phyloP scores from a whole-genome alignment of 192 early-diverging fungal genomes.

The Umbelopsis sp. region DNA sequence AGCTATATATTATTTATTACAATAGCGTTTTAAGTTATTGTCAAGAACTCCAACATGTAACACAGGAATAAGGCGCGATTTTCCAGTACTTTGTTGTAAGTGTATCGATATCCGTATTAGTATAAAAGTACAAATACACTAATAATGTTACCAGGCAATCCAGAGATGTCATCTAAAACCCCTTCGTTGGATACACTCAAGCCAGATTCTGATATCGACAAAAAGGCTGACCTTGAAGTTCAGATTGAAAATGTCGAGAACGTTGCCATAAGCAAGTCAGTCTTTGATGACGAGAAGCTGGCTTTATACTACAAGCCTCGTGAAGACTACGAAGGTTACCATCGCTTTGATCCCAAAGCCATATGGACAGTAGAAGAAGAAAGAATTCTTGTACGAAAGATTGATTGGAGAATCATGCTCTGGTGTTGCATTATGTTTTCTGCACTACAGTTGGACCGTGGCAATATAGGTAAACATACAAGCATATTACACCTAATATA shows the following conservation, averaged over 20 bases:
- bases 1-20: background rate
- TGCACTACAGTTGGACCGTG: conserved; percentile 51
- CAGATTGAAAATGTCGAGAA: background rate
- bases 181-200: background rate
- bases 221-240: background rate
- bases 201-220: background rate
- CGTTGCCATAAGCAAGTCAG: background rate
- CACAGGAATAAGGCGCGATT: background rate
- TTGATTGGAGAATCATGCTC: conserved; percentile 46
- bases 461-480: conserved; percentile 32
- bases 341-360: conserved; percentile 35
- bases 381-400: conserved; percentile 46
- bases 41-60: background rate
- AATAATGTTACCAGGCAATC: too few species aligned
- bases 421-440: conserved; percentile 56
- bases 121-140: too few species aligned
- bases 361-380: conserved; percentile 50
- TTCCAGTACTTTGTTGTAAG: background rate
- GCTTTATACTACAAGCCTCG: background rate
- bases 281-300: background rate
- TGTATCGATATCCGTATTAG: background rate
- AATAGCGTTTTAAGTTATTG: background rate
- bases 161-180: background rate
- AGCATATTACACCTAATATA: background rate
- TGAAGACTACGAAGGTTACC: conserved; percentile 8